phyloP scores from a whole-genome alignment of 2,329 filamentous ascomycete genomes.

The Coleophoma cylindrospora region DNA sequence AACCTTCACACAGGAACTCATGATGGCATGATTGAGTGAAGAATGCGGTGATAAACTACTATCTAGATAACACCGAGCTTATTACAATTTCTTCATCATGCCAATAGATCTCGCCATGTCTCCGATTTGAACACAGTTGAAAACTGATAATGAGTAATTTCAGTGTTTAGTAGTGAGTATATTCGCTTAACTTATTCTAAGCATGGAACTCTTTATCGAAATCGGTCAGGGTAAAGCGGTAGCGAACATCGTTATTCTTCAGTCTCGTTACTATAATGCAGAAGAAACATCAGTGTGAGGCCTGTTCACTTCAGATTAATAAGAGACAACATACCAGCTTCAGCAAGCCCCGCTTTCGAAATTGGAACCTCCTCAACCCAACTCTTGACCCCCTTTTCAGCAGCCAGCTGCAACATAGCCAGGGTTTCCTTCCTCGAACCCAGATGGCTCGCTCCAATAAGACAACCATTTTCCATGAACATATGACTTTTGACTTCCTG shows the following conservation, averaged over 20 bases:
- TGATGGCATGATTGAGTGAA: neutral
- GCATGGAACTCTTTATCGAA: neutral
- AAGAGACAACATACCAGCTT: neutral
- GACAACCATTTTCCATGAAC: constrained; percentile 67
- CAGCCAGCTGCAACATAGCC: constrained; percentile 57
- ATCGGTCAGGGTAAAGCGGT: neutral
- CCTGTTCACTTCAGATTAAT: neutral
- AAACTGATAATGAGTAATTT: neutral
- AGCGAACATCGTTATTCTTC: neutral
- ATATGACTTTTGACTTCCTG: constrained; percentile 67
- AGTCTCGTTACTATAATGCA: neutral
- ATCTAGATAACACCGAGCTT: no score
- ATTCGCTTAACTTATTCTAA: neutral
- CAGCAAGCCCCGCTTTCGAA: neutral
- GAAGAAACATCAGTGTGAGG: neutral
- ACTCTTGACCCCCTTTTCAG: constrained; percentile 34
- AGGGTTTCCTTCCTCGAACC: constrained; percentile 45
- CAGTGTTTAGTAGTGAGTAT: neutral
- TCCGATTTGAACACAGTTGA: neutral
- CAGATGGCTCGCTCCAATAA: constrained; percentile 61
- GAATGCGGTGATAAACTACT: no score
- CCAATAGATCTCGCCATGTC: neutral
- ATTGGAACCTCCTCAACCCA: neutral
- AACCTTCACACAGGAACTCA: no score
- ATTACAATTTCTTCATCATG: neutral